phyloP scores from a whole-genome alignment of 2,329 filamentous ascomycete genomes.

The Hypocrella siamensis region DNA sequence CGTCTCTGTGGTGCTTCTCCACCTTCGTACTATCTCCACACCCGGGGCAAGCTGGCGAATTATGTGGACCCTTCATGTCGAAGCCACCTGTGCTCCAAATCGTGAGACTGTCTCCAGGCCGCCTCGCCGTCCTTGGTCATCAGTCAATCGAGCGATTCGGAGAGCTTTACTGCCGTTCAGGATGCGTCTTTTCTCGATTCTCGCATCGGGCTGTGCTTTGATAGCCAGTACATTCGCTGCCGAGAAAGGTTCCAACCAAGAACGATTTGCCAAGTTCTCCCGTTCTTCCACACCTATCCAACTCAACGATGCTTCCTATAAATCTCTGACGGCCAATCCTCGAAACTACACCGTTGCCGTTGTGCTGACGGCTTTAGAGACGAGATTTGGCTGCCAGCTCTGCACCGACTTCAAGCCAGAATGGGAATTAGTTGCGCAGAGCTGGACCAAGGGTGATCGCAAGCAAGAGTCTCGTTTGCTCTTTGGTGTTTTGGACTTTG shows the following conservation, averaged over 20 bases:
- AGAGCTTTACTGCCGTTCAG: slow-evolving; percentile 22
- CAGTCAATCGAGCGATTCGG: no score
- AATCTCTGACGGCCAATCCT: slow-evolving; percentile 57
- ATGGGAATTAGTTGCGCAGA: slow-evolving; percentile 74
- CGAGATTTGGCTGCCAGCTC: slow-evolving; percentile 68
- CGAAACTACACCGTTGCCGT: slow-evolving; percentile 75
- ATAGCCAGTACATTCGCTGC: slow-evolving; percentile 43
- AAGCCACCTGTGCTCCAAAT: no score
- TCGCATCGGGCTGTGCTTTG: slow-evolving; percentile 49
- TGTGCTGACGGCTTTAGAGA: slow-evolving; percentile 73
- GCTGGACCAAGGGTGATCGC: slow-evolving; percentile 78
- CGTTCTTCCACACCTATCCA: slow-evolving; percentile 55
- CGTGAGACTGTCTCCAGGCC: no score
- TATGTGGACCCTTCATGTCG: no score
- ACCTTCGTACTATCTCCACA: neutral
- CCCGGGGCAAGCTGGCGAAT: neutral
- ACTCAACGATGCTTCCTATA: slow-evolving; percentile 63
- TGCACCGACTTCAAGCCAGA: slow-evolving; percentile 89
- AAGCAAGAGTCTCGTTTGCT: slow-evolving; percentile 55
- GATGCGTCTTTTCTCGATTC: slow-evolving; percentile 53
- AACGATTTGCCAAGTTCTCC: slow-evolving; percentile 59
- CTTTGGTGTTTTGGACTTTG: slow-evolving; percentile 78
- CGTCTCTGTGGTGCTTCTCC: no score
- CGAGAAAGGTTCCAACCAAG: slow-evolving; percentile 44
- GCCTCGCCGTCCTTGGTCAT: no score